Evolutionary conservation across 106 monocot species (phyloP), one percentile per base, ranked within the genome.

Genomic region (Ottelia alismoides): DNA sequence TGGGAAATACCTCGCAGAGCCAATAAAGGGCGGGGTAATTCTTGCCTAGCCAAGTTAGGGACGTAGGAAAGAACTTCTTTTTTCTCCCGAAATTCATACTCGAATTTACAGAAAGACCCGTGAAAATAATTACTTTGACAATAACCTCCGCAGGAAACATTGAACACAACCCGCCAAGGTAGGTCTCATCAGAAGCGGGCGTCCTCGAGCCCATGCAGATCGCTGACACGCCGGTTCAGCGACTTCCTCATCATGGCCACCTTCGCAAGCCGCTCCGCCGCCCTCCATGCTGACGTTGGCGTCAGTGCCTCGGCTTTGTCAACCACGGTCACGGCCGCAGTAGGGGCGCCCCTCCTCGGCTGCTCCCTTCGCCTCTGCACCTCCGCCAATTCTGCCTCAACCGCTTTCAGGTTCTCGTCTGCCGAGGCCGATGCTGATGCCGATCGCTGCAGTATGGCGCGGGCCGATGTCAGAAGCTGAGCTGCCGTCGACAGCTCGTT

Each of bases 281-380:
- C 88, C 1, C 96, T 72, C 96, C 96, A 98, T 29, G 96, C 96
- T 1, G 96, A 98, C 29, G 79, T 98, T 16, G 96, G 96, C 25
- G 96, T 98, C 55, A 98, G 61, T 49, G 67, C 60, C 51, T 94
- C 81, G 3, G 32, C 72, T 0, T 35, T 65, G 11, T 24, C 29
- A 12, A n/a, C 40, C 1, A 49, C 35, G 2, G 32, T 26, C 31
- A 56, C 7, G 6, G 30, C 16, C 27, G 26, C 49, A 20, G 45
- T 30, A 11, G 22, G 17, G 4, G 3, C 62, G 6, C 55, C n/a
- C 20, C 44, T n/a, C 30, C 49, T 21, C 45, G 49, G 28, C 56
- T 17, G 64, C 45, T 21, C 43, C 24, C 71, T 65, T 17, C 60
- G 53, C 40, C 57, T 31, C 29, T 66, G 74, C 25, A 81, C 43